A percentile compares a stretch with the other conserved stretches of the same genome.
Conservation (phyloP, 768 basidiomycete species). For the Lactarius sanguifluus region DNA sequence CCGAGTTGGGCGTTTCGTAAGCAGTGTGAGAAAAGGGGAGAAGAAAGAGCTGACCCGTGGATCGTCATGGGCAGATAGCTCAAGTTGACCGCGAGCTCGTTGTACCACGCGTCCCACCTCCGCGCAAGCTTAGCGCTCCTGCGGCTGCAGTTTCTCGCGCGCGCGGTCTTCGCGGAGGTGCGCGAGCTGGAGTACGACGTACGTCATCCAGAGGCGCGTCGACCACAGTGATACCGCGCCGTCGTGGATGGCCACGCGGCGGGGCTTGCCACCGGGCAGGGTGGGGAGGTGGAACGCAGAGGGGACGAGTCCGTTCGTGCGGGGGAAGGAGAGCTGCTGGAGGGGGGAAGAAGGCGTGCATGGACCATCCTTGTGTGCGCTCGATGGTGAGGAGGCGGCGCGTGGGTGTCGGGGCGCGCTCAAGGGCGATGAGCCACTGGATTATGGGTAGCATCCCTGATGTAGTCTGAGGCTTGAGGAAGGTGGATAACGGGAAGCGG, state of each 20-base stretch:
- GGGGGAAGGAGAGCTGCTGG: constrained; percentile 71
- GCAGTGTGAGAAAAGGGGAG: not conserved
- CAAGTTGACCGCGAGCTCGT: constrained; percentile 68
- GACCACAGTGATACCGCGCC: constrained; percentile 64
- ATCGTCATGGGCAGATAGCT: constrained; percentile 79
- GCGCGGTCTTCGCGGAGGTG: constrained; percentile 69
- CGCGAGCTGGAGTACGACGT: constrained; percentile 72
- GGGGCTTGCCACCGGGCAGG: constrained; percentile 39
- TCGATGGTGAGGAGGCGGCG: constrained; percentile 71
- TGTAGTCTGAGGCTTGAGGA: not conserved
- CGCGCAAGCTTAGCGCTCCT: constrained; percentile 54
- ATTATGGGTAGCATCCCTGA: constrained; percentile 77
- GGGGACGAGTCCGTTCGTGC: constrained; percentile 60
- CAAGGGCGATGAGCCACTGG: constrained; percentile 76
- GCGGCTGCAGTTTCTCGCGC: constrained; percentile 50
- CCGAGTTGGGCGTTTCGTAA: not conserved
- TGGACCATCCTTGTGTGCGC: constrained; percentile 73
- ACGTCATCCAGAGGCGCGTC: constrained; percentile 77
- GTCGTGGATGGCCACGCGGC: constrained; percentile 43
- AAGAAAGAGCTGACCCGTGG: constrained; percentile 61
- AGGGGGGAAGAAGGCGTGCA: constrained; percentile 78
- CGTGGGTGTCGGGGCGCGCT: constrained; percentile 70
- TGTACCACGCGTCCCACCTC: constrained; percentile 68
- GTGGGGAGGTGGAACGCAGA: constrained; percentile 43
- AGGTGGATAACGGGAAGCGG: not conserved